These are phyloP conservation scores for Cadophora luteo-olivacea DNA, from an alignment of 2,329 filamentous ascomycete species.

Conservation along the genomic window DNA sequence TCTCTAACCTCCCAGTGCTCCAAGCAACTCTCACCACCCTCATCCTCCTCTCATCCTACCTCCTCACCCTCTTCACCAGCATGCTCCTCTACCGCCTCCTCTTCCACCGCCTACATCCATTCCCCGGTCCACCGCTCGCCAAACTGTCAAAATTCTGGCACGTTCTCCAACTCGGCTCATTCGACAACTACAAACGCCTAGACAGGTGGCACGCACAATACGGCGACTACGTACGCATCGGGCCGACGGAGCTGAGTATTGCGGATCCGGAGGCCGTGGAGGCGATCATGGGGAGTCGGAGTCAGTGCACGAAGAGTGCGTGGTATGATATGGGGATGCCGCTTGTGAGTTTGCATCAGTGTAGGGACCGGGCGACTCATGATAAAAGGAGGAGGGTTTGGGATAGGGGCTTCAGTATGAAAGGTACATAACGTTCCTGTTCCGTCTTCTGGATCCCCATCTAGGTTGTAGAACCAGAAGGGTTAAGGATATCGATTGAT, in stretches of 20 bases:
- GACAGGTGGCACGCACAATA: slow-evolving; percentile 33
- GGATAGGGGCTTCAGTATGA: slow-evolving; percentile 37
- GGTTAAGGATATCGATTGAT: neutral
- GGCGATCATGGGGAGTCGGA: slow-evolving; percentile 29
- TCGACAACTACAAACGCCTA: slow-evolving; percentile 28
- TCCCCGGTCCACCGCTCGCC: slow-evolving; percentile 39
- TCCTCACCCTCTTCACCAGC: slow-evolving; percentile 48
- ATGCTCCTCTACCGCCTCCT: slow-evolving; percentile 62
- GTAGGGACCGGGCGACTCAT: slow-evolving; percentile 33
- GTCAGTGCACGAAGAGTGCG: slow-evolving; percentile 33
- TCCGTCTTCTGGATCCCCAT: neutral
- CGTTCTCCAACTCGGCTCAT: slow-evolving; percentile 17
- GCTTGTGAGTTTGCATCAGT: slow-evolving; percentile 27
- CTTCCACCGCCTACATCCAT: slow-evolving; percentile 45
- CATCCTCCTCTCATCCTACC: slow-evolving; percentile 20
- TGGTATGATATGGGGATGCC: slow-evolving; percentile 38
- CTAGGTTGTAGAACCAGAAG: no score
- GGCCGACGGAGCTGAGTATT: slow-evolving; percentile 34
- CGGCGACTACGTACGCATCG: slow-evolving; percentile 38
- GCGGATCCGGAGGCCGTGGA: slow-evolving; percentile 33
- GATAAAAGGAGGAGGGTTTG: slow-evolving; percentile 37
- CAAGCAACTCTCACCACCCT: slow-evolving; percentile 23
- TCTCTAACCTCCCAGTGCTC: neutral
- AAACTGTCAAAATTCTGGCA: slow-evolving; percentile 38
- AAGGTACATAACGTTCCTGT: slow-evolving; percentile 22